Conservation (phyloP, 306 rosid genomes). For the Arachis hypogaea region DNA sequence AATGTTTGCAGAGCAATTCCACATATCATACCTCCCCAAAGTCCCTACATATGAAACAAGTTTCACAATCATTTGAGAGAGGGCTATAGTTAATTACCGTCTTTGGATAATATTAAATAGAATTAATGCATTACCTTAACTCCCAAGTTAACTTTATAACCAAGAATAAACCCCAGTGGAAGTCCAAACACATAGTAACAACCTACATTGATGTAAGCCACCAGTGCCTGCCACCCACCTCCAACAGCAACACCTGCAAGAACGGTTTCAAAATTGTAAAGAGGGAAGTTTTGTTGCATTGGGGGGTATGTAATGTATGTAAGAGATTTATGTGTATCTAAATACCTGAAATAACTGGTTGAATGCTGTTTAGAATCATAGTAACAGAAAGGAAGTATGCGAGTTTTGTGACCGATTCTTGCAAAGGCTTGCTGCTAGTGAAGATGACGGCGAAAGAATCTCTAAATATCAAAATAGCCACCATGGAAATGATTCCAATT, state of each 20-base stretch:
- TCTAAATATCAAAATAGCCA: conserved; percentile 53
- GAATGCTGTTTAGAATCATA: conserved; percentile 84
- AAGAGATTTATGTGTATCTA: too few relatives aligned
- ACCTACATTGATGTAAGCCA: conserved; percentile 82
- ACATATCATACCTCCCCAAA: conserved; percentile 61
- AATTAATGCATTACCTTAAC: conserved; percentile 53
- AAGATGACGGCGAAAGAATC: conserved; percentile 60
- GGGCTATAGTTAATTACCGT: neutral
- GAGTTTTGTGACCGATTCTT: conserved; percentile 55
- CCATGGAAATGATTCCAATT: conserved; percentile 64
- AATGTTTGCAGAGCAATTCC: conserved; percentile 50
- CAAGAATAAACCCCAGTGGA: conserved; percentile 75
- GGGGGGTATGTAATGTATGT: neutral
- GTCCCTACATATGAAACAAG: conserved; percentile 39
- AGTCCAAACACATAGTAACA: conserved; percentile 80
- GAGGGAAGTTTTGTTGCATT: too few relatives aligned
- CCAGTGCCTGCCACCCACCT: conserved; percentile 92
- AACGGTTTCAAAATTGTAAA: conserved; percentile 18
- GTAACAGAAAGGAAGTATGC: conserved; percentile 75
- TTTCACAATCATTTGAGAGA: conserved; percentile 31
- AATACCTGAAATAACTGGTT: conserved; percentile 85
- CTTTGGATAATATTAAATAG: neutral
- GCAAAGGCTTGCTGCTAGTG: conserved; percentile 60
- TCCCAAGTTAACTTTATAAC: conserved; percentile 61
- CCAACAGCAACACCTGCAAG: conserved; percentile 88